Conservation (phyloP, 139 green algal genomes). For the Tetraselmis chui region DNA sequence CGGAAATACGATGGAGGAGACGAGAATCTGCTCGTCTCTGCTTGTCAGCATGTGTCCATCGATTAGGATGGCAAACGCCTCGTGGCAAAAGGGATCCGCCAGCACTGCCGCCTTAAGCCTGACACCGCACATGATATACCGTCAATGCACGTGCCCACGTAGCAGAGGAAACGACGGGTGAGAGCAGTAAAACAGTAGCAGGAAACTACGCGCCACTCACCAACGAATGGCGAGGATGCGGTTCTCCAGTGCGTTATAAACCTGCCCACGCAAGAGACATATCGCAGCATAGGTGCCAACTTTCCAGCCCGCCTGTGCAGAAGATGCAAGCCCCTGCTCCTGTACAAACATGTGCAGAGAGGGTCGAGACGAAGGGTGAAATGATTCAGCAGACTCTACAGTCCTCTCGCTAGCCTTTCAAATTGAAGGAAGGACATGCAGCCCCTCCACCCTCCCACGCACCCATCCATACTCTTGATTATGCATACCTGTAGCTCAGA, state of each 20-base stretch:
- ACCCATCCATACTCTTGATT: neutral
- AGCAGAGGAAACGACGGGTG: too few species aligned
- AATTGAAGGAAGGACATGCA: neutral
- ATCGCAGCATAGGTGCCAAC: conserved; percentile 42
- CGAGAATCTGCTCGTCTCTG: conserved; percentile 64
- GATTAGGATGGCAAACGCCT: conserved; percentile 85
- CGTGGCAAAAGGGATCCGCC: conserved; percentile 85
- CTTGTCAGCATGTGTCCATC: conserved; percentile 81
- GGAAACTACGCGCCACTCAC: conserved; percentile 15
- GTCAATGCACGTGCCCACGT: too few species aligned
- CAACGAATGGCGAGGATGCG: conserved; percentile 40
- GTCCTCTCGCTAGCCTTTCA: neutral
- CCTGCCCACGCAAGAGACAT: conserved; percentile 68
- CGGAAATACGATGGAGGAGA: conserved; percentile 45
- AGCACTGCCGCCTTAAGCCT: conserved; percentile 44
- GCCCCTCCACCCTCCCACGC: too few species aligned
- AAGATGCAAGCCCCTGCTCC: neutral
- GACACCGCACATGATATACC: too few species aligned
- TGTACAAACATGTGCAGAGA: neutral
- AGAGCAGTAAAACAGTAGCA: too few species aligned
- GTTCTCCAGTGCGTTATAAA: conserved; percentile 82
- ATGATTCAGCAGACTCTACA: neutral
- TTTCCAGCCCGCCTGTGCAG: conserved; percentile 4
- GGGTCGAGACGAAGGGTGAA: neutral
- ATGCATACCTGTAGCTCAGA: neutral